Evolutionary conservation across 352 stramenopile genomes (phyloP), one percentile per base, ranked within the genome.

Genomic region (Globisporangium ultimum): DNA sequence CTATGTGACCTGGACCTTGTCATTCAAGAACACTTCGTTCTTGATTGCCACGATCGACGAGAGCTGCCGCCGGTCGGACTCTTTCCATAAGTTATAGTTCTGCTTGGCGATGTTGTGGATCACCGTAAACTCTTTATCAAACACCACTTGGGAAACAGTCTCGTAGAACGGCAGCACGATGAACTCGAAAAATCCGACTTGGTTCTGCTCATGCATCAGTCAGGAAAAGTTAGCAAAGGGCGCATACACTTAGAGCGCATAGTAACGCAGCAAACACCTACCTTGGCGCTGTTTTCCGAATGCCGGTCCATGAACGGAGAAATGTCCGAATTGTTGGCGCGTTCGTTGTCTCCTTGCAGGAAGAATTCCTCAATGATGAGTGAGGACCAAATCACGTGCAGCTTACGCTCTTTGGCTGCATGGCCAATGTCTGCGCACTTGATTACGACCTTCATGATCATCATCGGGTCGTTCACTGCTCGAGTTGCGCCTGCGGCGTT

Each of bases 291-390:
- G 66, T 96, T 96, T 59, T 95, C 83, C 12, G 79, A 87, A 22
- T 93, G 67, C 18, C 90, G 78, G 66, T 98, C 87, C 86, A 96
- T 97, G 68, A 98, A 96, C 18, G 93, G 92, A 56, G 81, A 97
- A 58, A 97, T 88, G 45, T 94, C 75, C 45, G 97, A 76, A 55
- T 86, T 88, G 38, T 91, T 76, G 40, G 78, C 71, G 48, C 91
- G 93, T 63, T 98, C 96, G 59, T 96, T 86, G 68, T 98, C 95
- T 43, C 96, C 96, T 71, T 98, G 95, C 18, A 87, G 67, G 64
- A 97, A 98, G 62, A 98, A 98, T 68, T 99, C 96, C 54, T 97
- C 85, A 52, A 97, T 90, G 51, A 98, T 96, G 34, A 96, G 76
- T 49, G 91, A 85, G 8, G 89, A 90, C 94, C 95, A 99, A 60